Percentiles rank a stretch among this genome's conserved stretches.
Conservation (phyloP, 2,329 filamentous ascomycete species). For the Trichoderma atroviride region DNA sequence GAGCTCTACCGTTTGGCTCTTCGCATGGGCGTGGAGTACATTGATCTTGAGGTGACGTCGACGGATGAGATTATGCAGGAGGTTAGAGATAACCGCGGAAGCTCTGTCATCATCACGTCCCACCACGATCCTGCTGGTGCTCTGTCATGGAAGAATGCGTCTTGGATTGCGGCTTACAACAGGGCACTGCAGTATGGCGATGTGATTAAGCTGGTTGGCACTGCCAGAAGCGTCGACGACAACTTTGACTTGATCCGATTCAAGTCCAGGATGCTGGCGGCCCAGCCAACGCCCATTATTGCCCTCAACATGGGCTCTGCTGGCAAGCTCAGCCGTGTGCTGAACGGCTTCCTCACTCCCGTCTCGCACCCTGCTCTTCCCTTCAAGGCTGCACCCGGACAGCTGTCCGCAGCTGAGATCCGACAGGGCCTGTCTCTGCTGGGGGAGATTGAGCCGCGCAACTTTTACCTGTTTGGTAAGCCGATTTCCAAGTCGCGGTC, state of each 20-base stretch:
- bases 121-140: slow-evolving; percentile 84
- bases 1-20: slow-evolving; percentile 78
- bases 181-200: slow-evolving; percentile 87
- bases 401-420: slow-evolving; percentile 89
- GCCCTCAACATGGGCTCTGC: slow-evolving; percentile 91
- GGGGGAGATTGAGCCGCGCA: slow-evolving; percentile 73
- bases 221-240: slow-evolving; percentile 75
- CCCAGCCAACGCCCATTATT: slow-evolving; percentile 83
- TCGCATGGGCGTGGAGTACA: slow-evolving; percentile 84
- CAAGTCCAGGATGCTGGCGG: slow-evolving; percentile 71
- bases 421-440: slow-evolving; percentile 75
- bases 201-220: slow-evolving; percentile 90
- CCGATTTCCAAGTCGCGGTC: slow-evolving; percentile 83
- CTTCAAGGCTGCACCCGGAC: slow-evolving; percentile 90
- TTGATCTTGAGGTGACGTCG: slow-evolving; percentile 90
- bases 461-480: slow-evolving; percentile 86
- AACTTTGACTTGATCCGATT: slow-evolving; percentile 86
- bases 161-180: slow-evolving; percentile 90
- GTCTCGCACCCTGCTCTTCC: slow-evolving; percentile 89
- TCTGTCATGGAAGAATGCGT: slow-evolving; percentile 88
- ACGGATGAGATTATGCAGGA: slow-evolving; percentile 73
- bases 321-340: slow-evolving; percentile 85
- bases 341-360: slow-evolving; percentile 92
- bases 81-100: slow-evolving; percentile 67
- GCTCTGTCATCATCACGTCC: slow-evolving; percentile 86